Conservation (phyloP, 2,329 filamentous ascomycete species). For the Epichloe glyceriae region DNA sequence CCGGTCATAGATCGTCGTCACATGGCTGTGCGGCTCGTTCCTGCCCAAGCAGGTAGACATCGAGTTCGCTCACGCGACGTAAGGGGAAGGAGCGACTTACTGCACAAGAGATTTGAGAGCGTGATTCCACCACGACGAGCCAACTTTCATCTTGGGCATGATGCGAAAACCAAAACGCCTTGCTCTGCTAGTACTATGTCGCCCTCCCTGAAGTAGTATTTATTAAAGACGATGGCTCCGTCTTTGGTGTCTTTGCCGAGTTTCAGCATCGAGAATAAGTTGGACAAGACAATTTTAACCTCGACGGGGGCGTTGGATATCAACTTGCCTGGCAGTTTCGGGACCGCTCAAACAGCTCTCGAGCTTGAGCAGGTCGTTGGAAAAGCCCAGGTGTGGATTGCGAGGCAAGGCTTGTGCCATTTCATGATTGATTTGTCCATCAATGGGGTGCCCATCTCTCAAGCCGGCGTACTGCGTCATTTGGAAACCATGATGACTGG, state of each 20-base stretch:
- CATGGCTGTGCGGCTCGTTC: background rate
- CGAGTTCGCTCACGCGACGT: background rate
- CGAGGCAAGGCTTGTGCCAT: slow-evolving; percentile 17
- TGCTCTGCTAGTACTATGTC: background rate
- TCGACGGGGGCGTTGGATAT: slow-evolving; percentile 16
- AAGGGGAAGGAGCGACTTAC: background rate
- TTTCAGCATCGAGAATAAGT: slow-evolving; percentile 11
- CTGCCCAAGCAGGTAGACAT: background rate
- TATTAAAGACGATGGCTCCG: slow-evolving; percentile 4
- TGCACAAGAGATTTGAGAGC: background rate
- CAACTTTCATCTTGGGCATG: background rate
- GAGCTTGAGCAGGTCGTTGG: slow-evolving; percentile 13
- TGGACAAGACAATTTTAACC: slow-evolving; percentile 13
- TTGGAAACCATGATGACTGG: slow-evolving; percentile 11
- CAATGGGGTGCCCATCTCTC: slow-evolving; percentile 9
- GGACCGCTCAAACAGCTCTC: slow-evolving; percentile 7
- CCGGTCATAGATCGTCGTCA: background rate
- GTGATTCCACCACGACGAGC: too few relatives aligned
- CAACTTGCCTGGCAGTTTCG: slow-evolving; percentile 10
- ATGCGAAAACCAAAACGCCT: background rate
- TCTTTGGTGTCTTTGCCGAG: slow-evolving; percentile 13
- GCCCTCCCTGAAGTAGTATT: background rate
- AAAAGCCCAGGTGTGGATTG: slow-evolving; percentile 20
- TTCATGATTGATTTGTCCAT: slow-evolving; percentile 16
- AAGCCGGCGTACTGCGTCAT: slow-evolving; percentile 4